Evolutionary conservation across 441 rosid species (phyloP).

Genomic region (Mallotus repandus): DNA sequence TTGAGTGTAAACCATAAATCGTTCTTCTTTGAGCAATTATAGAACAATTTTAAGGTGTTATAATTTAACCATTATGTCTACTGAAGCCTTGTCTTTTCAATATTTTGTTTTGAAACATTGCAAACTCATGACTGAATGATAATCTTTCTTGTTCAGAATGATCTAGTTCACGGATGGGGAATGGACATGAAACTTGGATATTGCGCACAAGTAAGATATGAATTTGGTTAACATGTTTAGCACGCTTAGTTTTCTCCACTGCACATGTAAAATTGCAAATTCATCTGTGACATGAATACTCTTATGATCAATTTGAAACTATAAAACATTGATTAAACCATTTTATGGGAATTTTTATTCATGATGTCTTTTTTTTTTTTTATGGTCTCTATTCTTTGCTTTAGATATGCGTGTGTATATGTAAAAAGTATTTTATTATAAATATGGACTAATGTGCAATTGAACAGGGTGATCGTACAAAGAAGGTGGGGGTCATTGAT

Average conservation of each 20-base stretch:
- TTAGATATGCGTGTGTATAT: neutral
- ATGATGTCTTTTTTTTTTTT: neutral
- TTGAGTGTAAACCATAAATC: neutral
- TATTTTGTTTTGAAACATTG: neutral
- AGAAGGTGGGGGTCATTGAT: slow-evolving; percentile 87
- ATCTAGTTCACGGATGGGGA: slow-evolving; percentile 98
- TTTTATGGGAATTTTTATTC: neutral
- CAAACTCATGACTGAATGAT: slow-evolving; percentile 9
- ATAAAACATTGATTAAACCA: neutral
- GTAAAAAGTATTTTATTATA: neutral
- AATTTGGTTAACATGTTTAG: neutral
- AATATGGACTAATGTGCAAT: slow-evolving; percentile 6
- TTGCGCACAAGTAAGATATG: slow-evolving; percentile 72
- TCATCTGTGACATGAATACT: neutral
- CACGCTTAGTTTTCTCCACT: neutral
- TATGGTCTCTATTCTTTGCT: too few species aligned
- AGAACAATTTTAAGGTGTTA: neutral
- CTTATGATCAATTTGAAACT: neutral
- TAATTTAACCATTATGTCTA: neutral
- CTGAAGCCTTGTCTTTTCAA: neutral
- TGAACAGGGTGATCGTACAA: slow-evolving; percentile 76
- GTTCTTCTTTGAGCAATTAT: neutral
- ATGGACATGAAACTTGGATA: slow-evolving; percentile 96
- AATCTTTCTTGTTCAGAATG: slow-evolving; percentile 58
- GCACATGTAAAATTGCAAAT: neutral